phyloP scores from a whole-genome alignment of 169 alveolate genomes.

The Plasmodium coatneyi region DNA sequence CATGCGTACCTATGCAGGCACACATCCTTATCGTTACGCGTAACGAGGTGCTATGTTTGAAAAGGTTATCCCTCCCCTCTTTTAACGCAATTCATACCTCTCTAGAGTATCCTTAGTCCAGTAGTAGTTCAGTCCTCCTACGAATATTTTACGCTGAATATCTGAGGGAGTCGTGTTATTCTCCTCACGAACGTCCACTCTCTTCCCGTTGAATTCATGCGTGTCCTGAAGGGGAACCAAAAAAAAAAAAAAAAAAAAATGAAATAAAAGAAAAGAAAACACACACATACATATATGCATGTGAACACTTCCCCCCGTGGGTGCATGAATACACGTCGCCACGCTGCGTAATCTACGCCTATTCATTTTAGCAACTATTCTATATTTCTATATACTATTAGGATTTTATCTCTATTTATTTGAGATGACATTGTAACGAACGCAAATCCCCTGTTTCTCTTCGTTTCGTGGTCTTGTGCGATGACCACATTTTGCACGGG shows the following conservation, averaged over 20 bases:
- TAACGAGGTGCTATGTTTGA: background rate
- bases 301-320: background rate
- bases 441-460: constrained; percentile 72
- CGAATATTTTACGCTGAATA: constrained; percentile 59
- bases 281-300: background rate
- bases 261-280: background rate
- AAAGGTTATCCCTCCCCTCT: background rate
- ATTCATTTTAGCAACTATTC: background rate
- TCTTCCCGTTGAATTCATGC: constrained; percentile 59
- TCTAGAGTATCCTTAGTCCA: constrained; percentile 73
- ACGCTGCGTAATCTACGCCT: constrained; percentile 2
- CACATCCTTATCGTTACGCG: background rate
- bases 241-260: background rate
- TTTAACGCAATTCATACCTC: constrained; percentile 21
- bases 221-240: constrained; percentile 20
- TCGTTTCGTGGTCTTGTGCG: constrained; percentile 71
- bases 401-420: constrained; percentile 48
- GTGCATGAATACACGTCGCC: background rate
- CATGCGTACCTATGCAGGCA: background rate
- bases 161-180: constrained; percentile 63
- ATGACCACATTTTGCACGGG: constrained; percentile 59
- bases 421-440: constrained; percentile 72
- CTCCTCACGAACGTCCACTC: constrained; percentile 73
- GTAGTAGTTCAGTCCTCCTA: constrained; percentile 58
- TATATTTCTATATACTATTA: constrained; percentile 37